Conservation (phyloP, 139 green algal genomes). For the Haematococcus lacustris region DNA sequence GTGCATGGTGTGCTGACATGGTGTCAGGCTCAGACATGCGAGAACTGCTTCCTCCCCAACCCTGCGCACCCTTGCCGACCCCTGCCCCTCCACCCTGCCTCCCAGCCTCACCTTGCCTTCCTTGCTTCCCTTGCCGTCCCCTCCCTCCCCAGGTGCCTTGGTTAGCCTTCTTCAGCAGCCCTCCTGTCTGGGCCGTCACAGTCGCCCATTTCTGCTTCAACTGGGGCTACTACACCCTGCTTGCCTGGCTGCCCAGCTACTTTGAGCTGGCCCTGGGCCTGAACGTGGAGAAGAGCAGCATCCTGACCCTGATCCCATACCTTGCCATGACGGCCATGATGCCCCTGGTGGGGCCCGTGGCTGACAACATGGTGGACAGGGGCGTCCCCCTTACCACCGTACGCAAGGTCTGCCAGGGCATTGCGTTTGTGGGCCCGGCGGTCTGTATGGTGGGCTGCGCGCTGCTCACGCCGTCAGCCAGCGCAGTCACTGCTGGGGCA, state of each 20-base stretch:
- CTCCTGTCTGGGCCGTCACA: conserved; percentile 85
- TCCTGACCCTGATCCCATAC: conserved; percentile 79
- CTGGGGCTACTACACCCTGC: conserved; percentile 93
- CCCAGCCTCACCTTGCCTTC: too few species aligned
- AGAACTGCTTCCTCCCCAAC: too few species aligned
- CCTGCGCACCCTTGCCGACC: too few species aligned
- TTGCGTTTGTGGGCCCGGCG: conserved; percentile 85
- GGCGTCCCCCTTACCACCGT: conserved; percentile 68
- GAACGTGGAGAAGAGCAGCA: conserved; percentile 65
- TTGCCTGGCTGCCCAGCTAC: conserved; percentile 95
- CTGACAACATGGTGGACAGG: conserved; percentile 68
- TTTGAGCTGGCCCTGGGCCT: conserved; percentile 89
- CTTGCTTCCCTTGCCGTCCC: too few species aligned
- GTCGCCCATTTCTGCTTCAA: conserved; percentile 97
- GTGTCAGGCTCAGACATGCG: too few species aligned
- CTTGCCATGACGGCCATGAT: conserved; percentile 84
- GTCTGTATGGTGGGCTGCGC: conserved; percentile 66
- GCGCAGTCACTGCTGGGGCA: neutral
- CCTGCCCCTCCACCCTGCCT: too few species aligned
- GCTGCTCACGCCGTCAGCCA: conserved; percentile 45
- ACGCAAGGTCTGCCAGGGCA: conserved; percentile 78
- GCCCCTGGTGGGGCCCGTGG: conserved; percentile 63
- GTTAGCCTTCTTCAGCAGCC: conserved; percentile 67
- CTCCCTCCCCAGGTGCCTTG: too few species aligned
- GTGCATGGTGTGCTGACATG: too few species aligned